A percentile compares a stretch with the other conserved stretches of the same genome.
phyloP scores from a whole-genome alignment of 78 protist genomes.

The Dictyostelium intermedium region DNA sequence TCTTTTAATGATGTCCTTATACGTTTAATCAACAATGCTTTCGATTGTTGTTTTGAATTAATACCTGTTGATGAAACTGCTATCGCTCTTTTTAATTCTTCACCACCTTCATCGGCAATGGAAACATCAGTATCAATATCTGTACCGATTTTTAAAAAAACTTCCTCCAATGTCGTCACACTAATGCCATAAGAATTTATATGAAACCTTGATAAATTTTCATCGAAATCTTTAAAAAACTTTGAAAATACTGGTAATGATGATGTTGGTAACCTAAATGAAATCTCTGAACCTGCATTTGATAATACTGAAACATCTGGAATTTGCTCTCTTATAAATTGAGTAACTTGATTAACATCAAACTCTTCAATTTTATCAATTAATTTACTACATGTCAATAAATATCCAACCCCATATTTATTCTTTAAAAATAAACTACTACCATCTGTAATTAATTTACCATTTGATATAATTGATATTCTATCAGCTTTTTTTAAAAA shows the following conservation, averaged over 20 bases:
- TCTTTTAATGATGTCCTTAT: conserved; percentile 16
- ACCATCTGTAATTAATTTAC: conserved; percentile 56
- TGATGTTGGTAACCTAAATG: conserved; percentile 27
- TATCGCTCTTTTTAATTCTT: conserved; percentile 17
- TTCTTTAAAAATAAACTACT: conserved; percentile 30
- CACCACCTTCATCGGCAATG: neutral
- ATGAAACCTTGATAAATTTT: neutral
- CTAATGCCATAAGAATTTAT: conserved; percentile 32
- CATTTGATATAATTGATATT: conserved; percentile 65
- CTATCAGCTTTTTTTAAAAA: conserved; percentile 24
- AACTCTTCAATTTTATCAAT: neutral
- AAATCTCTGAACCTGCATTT: conserved; percentile 55
- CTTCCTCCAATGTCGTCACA: conserved; percentile 48
- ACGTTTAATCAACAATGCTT: conserved; percentile 52
- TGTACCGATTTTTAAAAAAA: conserved; percentile 27
- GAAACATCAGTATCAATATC: neutral
- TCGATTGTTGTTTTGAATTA: conserved; percentile 22
- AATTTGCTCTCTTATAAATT: conserved; percentile 9
- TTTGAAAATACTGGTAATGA: neutral
- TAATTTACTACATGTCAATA: conserved; percentile 18
- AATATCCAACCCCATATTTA: conserved; percentile 73
- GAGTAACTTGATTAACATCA: neutral
- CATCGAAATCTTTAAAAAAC: conserved; percentile 46
- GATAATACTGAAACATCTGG: conserved; percentile 49
- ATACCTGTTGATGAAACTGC: neutral